Conservation (phyloP, 2,329 filamentous ascomycete species). For the Cytospora schulzeri region DNA sequence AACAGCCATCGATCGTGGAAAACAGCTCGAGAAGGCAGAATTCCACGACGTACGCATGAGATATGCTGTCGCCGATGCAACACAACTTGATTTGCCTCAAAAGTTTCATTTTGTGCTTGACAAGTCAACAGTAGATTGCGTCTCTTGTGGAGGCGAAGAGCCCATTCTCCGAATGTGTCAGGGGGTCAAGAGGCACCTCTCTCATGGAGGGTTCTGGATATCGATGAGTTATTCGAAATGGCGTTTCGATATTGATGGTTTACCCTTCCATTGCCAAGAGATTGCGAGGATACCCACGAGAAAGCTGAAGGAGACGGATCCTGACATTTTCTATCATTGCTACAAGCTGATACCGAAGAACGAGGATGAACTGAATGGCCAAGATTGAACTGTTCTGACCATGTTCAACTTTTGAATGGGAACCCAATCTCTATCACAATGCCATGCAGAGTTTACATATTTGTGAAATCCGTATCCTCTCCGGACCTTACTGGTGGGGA, state of each 20-base stretch:
- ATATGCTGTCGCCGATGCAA: constrained; percentile 50
- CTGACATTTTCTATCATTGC: constrained; percentile 50
- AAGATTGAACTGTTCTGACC: neutral
- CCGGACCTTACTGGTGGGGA: no score
- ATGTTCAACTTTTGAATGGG: neutral
- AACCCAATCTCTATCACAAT: no score
- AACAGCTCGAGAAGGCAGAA: constrained; percentile 40
- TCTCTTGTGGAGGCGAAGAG: constrained; percentile 47
- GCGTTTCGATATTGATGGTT: constrained; percentile 42
- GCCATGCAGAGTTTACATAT: no score
- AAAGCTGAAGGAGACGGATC: constrained; percentile 45
- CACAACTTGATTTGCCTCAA: constrained; percentile 36
- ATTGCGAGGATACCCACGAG: constrained; percentile 46
- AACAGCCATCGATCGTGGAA: constrained; percentile 47
- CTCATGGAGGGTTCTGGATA: constrained; percentile 46
- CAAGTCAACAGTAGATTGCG: constrained; percentile 52
- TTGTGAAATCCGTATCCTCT: no score
- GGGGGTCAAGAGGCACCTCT: constrained; percentile 40
- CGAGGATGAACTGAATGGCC: neutral
- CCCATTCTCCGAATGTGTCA: constrained; percentile 43
- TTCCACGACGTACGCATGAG: constrained; percentile 49
- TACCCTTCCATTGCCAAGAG: constrained; percentile 47
- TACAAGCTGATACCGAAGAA: constrained; percentile 44
- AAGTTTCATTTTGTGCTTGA: constrained; percentile 49
- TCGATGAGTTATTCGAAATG: constrained; percentile 50